These are phyloP conservation scores for Ogataea neopini DNA, from an alignment of 805 yeast genomes.

Conservation along the genomic window DNA sequence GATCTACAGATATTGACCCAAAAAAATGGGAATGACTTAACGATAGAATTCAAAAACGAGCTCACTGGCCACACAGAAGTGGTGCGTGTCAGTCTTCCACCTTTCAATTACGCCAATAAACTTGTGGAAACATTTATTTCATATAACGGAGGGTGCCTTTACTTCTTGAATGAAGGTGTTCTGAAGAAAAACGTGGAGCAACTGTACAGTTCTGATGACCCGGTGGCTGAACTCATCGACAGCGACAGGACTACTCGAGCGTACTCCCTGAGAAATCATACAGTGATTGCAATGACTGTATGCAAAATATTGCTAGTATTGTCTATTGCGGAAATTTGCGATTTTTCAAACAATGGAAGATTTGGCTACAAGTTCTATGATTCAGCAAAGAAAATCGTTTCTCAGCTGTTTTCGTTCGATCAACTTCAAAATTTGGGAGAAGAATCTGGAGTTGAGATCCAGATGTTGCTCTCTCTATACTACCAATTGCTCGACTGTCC, in stretches of 20 bases:
- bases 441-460: slow-evolving; percentile 70
- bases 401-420: slow-evolving; percentile 69
- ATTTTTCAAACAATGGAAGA: slow-evolving; percentile 34
- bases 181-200: slow-evolving; percentile 59
- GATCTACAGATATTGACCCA: no score
- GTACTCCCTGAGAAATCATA: neutral
- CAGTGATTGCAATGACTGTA: slow-evolving; percentile 19
- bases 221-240: slow-evolving; percentile 2
- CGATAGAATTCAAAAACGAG: slow-evolving; percentile 2
- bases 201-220: slow-evolving; percentile 44
- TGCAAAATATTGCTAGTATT: slow-evolving; percentile 66
- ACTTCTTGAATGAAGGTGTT: slow-evolving; percentile 73
- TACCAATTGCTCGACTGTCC: slow-evolving; percentile 73
- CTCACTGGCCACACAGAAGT: neutral
- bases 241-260: neutral
- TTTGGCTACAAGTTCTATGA: slow-evolving; percentile 22
- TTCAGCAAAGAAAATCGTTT: slow-evolving; percentile 60
- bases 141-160: slow-evolving; percentile 74
- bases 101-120: slow-evolving; percentile 64
- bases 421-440: slow-evolving; percentile 65
- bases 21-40: neutral
- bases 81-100: slow-evolving; percentile 63
- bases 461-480: slow-evolving; percentile 66
- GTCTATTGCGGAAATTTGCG: slow-evolving; percentile 72
- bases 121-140: slow-evolving; percentile 67